Base-by-base conservation (phyloP, 352 stramenopile species). In the Achlya hypogyna region DNA sequence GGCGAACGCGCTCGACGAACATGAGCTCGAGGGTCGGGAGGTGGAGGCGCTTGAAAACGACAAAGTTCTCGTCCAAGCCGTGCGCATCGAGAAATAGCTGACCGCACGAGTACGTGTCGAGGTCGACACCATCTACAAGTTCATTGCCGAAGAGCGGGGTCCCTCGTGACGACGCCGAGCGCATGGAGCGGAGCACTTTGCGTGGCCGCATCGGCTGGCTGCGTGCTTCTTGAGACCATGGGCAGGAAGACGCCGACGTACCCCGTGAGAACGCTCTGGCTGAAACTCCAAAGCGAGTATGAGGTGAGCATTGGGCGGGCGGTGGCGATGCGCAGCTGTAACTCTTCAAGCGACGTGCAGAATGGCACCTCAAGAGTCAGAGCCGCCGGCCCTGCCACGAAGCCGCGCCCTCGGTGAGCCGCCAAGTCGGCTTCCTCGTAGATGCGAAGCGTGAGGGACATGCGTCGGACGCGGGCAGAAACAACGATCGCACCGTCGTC, bases 41-140 rank as follows among this genome's bases (percentile, higher is more conserved):
- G 51, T 88, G 72, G 70, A 87, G 69, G 28, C 86, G 52, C 65
- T 89, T 92, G 62, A 90, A 63, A 69, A 90, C 89, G 5, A 90
- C 62, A 54, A 85, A 88, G 32, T 58, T 25, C 51, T 81, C 73
- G 32, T 84, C 74, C 18, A 70, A 43, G 9, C 64, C 63, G 16
- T 68, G 73, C 43, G 63, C 72, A 51, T 93, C 81, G 12, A 91
- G 71, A 67, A 90, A 90, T 29, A 90, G 76, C 59, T 90, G 75
- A 52, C 81, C 88, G 68, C 86, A 85, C 42, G 82, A 91, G 72
- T 93, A 93, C 5, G 84, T 82, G 53, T 91, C 84, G 58, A 93
- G 89, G 69, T 93, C 84, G 23, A 89, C 78, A 35, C 84, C 84
- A 45, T 93, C 84, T 49, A 75, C 80, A 5, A 93, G 77, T 59